Base-by-base conservation (phyloP, 2,329 filamentous ascomycete genomes). In the Paecilomyces fulvus region DNA sequence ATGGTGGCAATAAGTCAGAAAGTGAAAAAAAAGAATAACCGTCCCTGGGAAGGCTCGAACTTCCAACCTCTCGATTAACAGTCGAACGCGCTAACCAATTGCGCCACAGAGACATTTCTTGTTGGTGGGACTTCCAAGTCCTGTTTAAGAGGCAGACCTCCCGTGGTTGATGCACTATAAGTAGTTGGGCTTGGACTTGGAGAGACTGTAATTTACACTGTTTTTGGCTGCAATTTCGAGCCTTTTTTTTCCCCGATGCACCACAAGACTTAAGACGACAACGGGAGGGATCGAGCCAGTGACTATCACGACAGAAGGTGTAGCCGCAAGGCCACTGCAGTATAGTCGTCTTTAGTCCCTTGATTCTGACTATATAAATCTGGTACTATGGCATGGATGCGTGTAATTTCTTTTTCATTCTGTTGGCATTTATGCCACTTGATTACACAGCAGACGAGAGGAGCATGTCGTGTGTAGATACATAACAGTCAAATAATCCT, bases 221-320 rank as follows among this genome's bases (percentile, higher is more conserved):
- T 7, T 7, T 28, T 28, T 28, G 5, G 25, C 25, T 28, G 7
- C 25, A 5, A 2, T 6, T 28, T 28, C 25, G 25, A 28, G 25
- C 2, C 7, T 7, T 28, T 28, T n/a, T n/a, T n/a, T 7, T 28
- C 5, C 25, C 25, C 25, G 25, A 28, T 28, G 25, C 7, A 28
- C 25, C 4, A 28, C 25, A 28, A 28, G 25, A 28, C 25, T 28
- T 28, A 7, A 28, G 25, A 28, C 25, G 5, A 7, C 25, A 28
- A 28, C 25, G 25, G 76, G 74, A 17, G 75, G 71, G 37, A 79
- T 79, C 46, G 61, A 68, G 49, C 70, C 71, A 0, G 67, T 80
- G 3, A 66, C 63, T 46, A 79, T 80, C 53, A 70, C 68, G 1
- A 59, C 49, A 0, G 63, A 66, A 33, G 65, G 68, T 1, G 67